These are phyloP conservation scores for Cladosporium oxysporum DNA, from an alignment of 2,329 filamentous ascomycete genomes.

Conservation along the genomic window DNA sequence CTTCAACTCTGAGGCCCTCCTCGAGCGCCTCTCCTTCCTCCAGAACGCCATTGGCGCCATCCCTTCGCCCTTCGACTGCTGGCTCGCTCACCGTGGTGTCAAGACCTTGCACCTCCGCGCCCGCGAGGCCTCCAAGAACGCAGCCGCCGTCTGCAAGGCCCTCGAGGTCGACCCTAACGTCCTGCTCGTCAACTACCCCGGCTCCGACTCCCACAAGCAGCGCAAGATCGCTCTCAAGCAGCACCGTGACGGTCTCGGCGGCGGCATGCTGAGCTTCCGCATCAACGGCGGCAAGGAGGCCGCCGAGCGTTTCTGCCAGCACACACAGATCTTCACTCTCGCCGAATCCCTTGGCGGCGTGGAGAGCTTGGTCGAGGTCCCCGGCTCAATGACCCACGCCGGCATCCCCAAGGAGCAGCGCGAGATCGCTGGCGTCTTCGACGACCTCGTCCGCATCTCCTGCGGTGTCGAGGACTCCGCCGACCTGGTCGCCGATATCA, in stretches of 20 bases:
- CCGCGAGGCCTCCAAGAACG: slow-evolving; percentile 80
- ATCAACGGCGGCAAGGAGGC: slow-evolving; percentile 83
- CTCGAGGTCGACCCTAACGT: slow-evolving; percentile 81
- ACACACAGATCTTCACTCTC: slow-evolving; percentile 85
- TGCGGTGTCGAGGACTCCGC: slow-evolving; percentile 90
- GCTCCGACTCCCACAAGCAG: slow-evolving; percentile 83
- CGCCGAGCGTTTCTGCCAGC: slow-evolving; percentile 88
- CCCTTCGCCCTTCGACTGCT: slow-evolving; percentile 92
- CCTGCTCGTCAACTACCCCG: slow-evolving; percentile 92
- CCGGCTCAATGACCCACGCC: slow-evolving; percentile 94
- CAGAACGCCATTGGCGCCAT: slow-evolving; percentile 98
- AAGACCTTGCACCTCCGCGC: slow-evolving; percentile 96
- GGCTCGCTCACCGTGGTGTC: slow-evolving; percentile 94
- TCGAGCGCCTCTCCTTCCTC: slow-evolving; percentile 78
- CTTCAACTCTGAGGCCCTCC: slow-evolving; percentile 83
- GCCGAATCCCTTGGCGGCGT: slow-evolving; percentile 92
- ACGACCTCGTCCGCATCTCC: slow-evolving; percentile 90
- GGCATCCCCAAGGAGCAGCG: slow-evolving; percentile 89
- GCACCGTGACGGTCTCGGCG: slow-evolving; percentile 90
- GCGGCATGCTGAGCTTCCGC: slow-evolving; percentile 96
- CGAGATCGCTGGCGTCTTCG: slow-evolving; percentile 90
- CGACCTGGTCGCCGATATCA: slow-evolving; percentile 58
- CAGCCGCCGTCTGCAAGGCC: slow-evolving; percentile 71
- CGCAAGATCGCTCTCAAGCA: slow-evolving; percentile 82
- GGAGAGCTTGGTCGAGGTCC: slow-evolving; percentile 88